Evolutionary conservation across 2,329 filamentous ascomycete species (phyloP).

Genomic region (Fusarium sp.): DNA sequence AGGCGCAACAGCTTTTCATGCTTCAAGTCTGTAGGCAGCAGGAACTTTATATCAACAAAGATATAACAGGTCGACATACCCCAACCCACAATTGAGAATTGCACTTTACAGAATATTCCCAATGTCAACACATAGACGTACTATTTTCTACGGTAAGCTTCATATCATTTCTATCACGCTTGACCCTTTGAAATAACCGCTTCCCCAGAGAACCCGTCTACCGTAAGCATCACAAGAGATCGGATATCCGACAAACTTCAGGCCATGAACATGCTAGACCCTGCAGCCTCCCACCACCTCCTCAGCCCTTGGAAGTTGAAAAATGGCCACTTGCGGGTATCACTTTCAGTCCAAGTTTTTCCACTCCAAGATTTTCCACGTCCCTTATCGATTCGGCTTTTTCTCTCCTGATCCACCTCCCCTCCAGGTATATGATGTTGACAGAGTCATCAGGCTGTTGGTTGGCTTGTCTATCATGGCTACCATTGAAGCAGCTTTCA

Average conservation of each 20-base stretch:
- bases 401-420: constrained; percentile 12
- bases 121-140: not conserved
- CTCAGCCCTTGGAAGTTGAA: not conserved
- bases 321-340: constrained; percentile 1
- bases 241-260: not conserved
- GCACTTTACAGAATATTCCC: not conserved
- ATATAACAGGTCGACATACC: not conserved
- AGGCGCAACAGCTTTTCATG: not conserved
- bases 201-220: not conserved
- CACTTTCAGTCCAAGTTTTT: not conserved
- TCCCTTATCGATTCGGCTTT: constrained; percentile 19
- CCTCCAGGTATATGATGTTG: constrained; percentile 1
- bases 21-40: not conserved
- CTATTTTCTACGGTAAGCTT: not conserved
- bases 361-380: not conserved
- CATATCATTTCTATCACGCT: not conserved
- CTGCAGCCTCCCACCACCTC: not conserved
- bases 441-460: not conserved
- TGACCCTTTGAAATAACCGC: not conserved
- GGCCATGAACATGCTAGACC: not conserved
- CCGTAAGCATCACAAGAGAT: not conserved
- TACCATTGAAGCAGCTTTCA: not conserved
- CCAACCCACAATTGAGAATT: not conserved
- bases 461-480: not conserved
- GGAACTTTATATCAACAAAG: not conserved